Base-by-base conservation (phyloP, 441 rosid species). In the Arabidopsis lyrata region DNA sequence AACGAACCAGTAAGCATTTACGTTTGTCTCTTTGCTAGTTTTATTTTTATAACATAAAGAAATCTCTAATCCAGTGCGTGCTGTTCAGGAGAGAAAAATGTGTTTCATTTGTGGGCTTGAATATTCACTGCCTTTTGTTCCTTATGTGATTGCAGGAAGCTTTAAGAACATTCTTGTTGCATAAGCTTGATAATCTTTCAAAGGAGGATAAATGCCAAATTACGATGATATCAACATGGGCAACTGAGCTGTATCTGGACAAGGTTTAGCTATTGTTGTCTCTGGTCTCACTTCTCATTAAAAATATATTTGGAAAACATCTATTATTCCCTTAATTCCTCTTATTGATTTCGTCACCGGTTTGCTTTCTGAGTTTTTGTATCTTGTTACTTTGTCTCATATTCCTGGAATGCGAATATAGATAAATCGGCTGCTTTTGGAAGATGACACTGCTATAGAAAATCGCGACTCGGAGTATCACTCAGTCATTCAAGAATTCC, bases 151-250 rank as follows among this genome's bases (percentile, higher is more conserved):
- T 79, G 77, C 88, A 96, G 99, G 99, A 96, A 84, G 94, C 98
- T 86, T 83, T 96, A 84, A 90, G 96, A 83, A 96, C 98, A 50
- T 93, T 90, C 83, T 79, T 96, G 73, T 78, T 96, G 88, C 89
- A 87, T 70, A 96, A 92, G 97, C 97, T 96, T 80, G 99, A 96
- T 84, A 90, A 82, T 82, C 95, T 96, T 70, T 63, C 89, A 52
- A 88, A 86, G 91, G 95, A 93, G 83, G 99, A 96, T 78, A 90
- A 87, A 82, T 93, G 97, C 88, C 99, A 89, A 82, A 86, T 96
- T 81, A 93, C 98, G 24, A 93, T 94, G 99, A 94, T 96, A 78
- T 96, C 99, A 66, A 94, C 99, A 4, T 96, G 99, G 99, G 88
- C 96, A 73, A 92, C 98, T 41, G 99, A 96, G 84, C 83, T 96